A percentile compares a stretch with the other conserved stretches of the same genome.
Evolutionary conservation across 352 stramenopile species (phyloP).

Genomic region (Pythium sp.): DNA sequence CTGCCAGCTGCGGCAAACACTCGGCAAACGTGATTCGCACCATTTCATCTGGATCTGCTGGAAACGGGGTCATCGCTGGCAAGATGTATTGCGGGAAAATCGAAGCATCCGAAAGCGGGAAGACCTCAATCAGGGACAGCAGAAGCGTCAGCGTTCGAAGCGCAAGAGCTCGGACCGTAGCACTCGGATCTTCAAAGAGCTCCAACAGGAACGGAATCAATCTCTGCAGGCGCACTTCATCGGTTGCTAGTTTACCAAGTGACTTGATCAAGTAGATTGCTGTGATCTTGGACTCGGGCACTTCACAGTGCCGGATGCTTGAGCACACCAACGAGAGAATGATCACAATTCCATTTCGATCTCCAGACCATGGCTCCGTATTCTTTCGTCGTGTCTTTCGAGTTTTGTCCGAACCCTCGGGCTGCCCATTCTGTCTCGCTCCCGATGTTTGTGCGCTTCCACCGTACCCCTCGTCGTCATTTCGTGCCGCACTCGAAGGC

Average conservation of each 20-base stretch:
- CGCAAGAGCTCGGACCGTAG: constrained; percentile 87
- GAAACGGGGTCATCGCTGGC: constrained; percentile 86
- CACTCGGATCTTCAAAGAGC: constrained; percentile 91
- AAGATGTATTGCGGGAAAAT: constrained; percentile 98
- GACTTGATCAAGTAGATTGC: constrained; percentile 91
- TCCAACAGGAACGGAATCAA: constrained; percentile 93
- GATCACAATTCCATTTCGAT: constrained; percentile 85
- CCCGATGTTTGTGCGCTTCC: not conserved
- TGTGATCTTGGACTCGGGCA: constrained; percentile 86
- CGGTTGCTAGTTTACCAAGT: constrained; percentile 85
- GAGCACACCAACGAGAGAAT: constrained; percentile 84
- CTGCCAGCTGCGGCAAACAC: constrained; percentile 90
- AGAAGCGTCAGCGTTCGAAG: constrained; percentile 90
- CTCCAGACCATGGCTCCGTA: constrained; percentile 30
- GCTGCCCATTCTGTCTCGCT: not conserved
- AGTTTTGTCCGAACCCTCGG: constrained; percentile 16
- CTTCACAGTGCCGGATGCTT: constrained; percentile 79
- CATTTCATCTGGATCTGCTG: constrained; percentile 89
- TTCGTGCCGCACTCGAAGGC: constrained; percentile 4
- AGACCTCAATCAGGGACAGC: constrained; percentile 86
- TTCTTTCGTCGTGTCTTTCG: constrained; percentile 13
- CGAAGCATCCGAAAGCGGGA: constrained; percentile 93
- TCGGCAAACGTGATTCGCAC: constrained; percentile 95
- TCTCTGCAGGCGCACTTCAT: constrained; percentile 94
- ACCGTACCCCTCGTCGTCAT: not conserved